A percentile compares a stretch with the other conserved stretches of the same genome.
These are phyloP conservation scores for Tricholoma sp. DNA, from an alignment of 768 basidiomycete genomes.

Conservation along the genomic window DNA sequence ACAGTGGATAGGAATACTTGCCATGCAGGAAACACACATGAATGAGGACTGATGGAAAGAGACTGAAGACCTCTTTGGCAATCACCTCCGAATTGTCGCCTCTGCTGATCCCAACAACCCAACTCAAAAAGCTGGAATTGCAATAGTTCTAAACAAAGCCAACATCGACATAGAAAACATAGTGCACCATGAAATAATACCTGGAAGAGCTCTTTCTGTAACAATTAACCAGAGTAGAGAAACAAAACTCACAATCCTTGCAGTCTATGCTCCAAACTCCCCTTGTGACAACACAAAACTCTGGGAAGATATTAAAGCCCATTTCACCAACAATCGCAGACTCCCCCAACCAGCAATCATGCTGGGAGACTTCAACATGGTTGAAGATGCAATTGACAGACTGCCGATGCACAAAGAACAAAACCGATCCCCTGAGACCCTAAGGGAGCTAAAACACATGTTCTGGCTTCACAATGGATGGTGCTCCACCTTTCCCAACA, in stretches of 20 bases:
- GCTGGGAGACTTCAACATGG: conserved; percentile 2
- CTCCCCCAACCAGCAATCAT: conserved; percentile 25
- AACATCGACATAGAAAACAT: not conserved
- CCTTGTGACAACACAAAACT: conserved; percentile 21
- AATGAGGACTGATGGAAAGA: conserved; percentile 11
- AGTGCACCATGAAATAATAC: not conserved
- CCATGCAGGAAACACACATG: conserved; percentile 27
- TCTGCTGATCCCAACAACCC: not conserved
- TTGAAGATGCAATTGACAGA: too few relatives aligned
- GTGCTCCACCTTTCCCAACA: too few relatives aligned
- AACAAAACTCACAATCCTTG: conserved; percentile 21
- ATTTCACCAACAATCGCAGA: conserved; percentile 5
- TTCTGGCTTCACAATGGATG: not conserved
- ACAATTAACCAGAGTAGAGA: not conserved
- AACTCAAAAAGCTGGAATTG: not conserved
- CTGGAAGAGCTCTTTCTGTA: not conserved
- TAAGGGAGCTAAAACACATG: not conserved
- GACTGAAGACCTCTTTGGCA: not conserved
- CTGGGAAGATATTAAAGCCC: conserved; percentile 18
- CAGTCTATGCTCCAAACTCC: conserved; percentile 32
- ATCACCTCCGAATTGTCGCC: not conserved
- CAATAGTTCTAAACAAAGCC: not conserved
- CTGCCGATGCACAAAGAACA: too few relatives aligned
- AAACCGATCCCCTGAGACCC: too few relatives aligned
- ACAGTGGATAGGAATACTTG: conserved; percentile 17